Conservation (phyloP, 495 filamentous ascomycete species). For the Hapsidospora chrysogenum region DNA sequence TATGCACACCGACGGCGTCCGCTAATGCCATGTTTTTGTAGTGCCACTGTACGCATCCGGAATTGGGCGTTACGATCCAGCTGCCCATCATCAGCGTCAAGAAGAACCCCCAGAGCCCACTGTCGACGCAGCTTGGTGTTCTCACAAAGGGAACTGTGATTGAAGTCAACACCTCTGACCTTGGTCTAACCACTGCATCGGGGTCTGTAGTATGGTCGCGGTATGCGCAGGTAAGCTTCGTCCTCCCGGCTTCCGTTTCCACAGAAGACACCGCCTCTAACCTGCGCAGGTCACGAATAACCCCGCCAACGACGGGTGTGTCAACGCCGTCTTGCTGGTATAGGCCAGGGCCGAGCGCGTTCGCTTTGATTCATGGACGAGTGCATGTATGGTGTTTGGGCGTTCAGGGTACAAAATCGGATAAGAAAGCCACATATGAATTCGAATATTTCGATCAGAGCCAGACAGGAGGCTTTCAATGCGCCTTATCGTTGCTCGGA, state of each 20-base stretch:
- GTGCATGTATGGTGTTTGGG: background rate
- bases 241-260: too few species aligned
- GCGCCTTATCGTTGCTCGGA: too few species aligned
- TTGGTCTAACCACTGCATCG: slow-evolving; percentile 80
- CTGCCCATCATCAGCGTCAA: slow-evolving; percentile 88
- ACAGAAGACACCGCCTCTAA: too few species aligned
- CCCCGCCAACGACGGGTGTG: slow-evolving; percentile 63
- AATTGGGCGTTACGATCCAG: slow-evolving; percentile 78
- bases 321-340: slow-evolving; percentile 25
- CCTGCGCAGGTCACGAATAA: too few species aligned
- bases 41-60: slow-evolving; percentile 80
- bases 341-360: background rate
- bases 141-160: slow-evolving; percentile 88
- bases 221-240: slow-evolving; percentile 75
- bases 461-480: too few species aligned
- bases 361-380: background rate
- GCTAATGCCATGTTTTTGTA: too few species aligned
- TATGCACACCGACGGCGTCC: too few species aligned
- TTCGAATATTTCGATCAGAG: too few species aligned
- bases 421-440: too few species aligned
- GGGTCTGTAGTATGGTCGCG: slow-evolving; percentile 82
- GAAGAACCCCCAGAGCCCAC: slow-evolving; percentile 93
- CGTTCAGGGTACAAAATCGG: too few species aligned
- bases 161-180: slow-evolving; percentile 88
- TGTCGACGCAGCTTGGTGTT: slow-evolving; percentile 90